Conservation (phyloP, 208 protist genomes). For the Leishmania turanica region DNA sequence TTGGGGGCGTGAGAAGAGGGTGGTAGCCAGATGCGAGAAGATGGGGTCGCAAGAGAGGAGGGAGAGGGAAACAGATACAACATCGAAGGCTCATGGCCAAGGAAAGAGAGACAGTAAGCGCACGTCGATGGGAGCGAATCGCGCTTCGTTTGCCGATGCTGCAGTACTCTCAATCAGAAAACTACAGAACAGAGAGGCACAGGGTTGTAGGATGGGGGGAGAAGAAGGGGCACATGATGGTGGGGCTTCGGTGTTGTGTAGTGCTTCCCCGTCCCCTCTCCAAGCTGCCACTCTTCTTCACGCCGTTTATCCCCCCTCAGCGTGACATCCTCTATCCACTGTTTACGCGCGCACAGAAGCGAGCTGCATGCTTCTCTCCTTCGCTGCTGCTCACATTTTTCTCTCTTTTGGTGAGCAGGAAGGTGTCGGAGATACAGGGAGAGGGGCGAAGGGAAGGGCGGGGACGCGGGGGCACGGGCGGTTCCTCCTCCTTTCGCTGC, state of each 20-base stretch:
- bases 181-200: neutral
- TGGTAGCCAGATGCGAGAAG: neutral
- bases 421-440: too few relatives aligned
- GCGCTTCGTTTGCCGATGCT: neutral
- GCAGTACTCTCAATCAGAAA: neutral
- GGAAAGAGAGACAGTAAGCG: neutral
- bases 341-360: neutral
- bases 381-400: too few relatives aligned
- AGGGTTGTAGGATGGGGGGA: neutral
- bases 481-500: neutral
- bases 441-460: neutral
- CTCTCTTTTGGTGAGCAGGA: neutral
- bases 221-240: neutral
- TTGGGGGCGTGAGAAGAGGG: neutral
- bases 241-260: neutral
- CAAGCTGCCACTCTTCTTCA: neutral
- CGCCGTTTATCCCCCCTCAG: neutral
- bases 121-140: neutral
- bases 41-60: neutral
- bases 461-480: neutral
- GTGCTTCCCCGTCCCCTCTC: neutral
- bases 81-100: neutral
- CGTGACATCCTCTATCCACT: neutral
- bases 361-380: neutral
- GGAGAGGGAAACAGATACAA: neutral